Percentiles rank a stretch among this genome's conserved stretches.
Conservation (phyloP, 805 yeast genomes). For the Wickerhamiella alocasiicola region DNA sequence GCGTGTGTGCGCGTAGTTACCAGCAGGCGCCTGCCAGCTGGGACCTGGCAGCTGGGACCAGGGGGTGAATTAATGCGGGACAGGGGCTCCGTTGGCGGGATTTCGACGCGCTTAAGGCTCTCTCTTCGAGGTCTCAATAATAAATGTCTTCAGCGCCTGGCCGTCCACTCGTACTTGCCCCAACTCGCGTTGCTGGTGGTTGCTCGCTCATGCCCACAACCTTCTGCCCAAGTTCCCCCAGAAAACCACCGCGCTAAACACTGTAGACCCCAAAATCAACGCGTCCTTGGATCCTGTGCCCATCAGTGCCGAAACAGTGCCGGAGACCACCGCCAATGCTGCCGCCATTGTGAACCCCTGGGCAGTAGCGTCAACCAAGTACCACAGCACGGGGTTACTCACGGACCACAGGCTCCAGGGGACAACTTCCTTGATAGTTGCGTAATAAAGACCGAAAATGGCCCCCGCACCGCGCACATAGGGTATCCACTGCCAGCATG, state of each 20-base stretch:
- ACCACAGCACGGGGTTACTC: conserved; percentile 32
- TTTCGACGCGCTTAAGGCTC: too few species aligned
- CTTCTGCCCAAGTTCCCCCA: conserved; percentile 31
- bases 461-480: conserved; percentile 30
- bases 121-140: too few species aligned
- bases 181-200: too few species aligned
- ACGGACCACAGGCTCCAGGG: conserved; percentile 29
- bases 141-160: too few species aligned
- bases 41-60: too few species aligned
- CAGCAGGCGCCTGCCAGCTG: too few species aligned
- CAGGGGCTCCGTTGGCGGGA: too few species aligned
- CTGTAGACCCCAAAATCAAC: conserved; percentile 10
- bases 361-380: conserved; percentile 27
- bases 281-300: conserved; percentile 24
- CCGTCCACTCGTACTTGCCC: too few species aligned
- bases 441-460: conserved; percentile 30
- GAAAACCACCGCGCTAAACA: conserved; percentile 29
- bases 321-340: conserved; percentile 25
- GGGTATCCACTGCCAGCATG: conserved; percentile 26
- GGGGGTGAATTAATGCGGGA: too few species aligned
- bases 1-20: too few species aligned
- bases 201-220: conserved; percentile 19
- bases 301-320: conserved; percentile 20
- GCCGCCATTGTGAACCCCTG: conserved; percentile 29
- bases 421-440: conserved; percentile 27